These are phyloP conservation scores for Skeletonema tropicum DNA, from an alignment of 108 stramenopile species.

Conservation along the genomic window DNA sequence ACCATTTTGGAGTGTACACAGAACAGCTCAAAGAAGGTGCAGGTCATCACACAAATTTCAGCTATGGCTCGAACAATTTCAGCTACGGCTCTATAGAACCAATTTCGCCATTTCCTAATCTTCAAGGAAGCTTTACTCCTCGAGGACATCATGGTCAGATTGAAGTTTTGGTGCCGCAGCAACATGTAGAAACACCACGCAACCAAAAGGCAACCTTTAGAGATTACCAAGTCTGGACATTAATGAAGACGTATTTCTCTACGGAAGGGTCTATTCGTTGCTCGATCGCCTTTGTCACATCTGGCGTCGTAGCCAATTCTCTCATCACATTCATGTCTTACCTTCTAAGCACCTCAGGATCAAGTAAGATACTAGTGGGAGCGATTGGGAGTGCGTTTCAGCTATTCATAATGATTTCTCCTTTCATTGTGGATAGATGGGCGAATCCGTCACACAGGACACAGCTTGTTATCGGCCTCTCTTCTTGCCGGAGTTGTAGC, in stretches of 20 bases:
- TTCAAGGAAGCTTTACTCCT: slow-evolving; percentile 5
- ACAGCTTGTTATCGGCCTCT: slow-evolving; percentile 63
- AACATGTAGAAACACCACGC: slow-evolving; percentile 57
- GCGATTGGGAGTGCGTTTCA: slow-evolving; percentile 83
- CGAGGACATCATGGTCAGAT: background rate
- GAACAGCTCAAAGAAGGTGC: background rate
- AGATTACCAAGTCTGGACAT: slow-evolving; percentile 71
- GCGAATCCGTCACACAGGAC: slow-evolving; percentile 66
- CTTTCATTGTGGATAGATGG: slow-evolving; percentile 64
- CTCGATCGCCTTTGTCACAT: slow-evolving; percentile 66
- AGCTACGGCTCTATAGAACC: slow-evolving; percentile 11
- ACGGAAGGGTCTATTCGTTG: slow-evolving; percentile 73
- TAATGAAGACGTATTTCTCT: slow-evolving; percentile 66
- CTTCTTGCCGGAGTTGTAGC: slow-evolving; percentile 72
- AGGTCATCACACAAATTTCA: background rate
- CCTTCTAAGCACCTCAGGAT: slow-evolving; percentile 70
- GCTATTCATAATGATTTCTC: slow-evolving; percentile 75
- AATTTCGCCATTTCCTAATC: slow-evolving; percentile 20
- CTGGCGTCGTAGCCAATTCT: slow-evolving; percentile 86
- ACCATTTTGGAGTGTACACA: background rate
- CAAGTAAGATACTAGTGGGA: slow-evolving; percentile 65
- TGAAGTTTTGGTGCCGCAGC: slow-evolving; percentile 2
- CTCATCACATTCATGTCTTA: slow-evolving; percentile 82
- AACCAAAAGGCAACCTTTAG: slow-evolving; percentile 73
- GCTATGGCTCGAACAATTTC: background rate